These are phyloP conservation scores for Holtermannia corniformis DNA, from an alignment of 768 basidiomycete species.

Conservation along the genomic window DNA sequence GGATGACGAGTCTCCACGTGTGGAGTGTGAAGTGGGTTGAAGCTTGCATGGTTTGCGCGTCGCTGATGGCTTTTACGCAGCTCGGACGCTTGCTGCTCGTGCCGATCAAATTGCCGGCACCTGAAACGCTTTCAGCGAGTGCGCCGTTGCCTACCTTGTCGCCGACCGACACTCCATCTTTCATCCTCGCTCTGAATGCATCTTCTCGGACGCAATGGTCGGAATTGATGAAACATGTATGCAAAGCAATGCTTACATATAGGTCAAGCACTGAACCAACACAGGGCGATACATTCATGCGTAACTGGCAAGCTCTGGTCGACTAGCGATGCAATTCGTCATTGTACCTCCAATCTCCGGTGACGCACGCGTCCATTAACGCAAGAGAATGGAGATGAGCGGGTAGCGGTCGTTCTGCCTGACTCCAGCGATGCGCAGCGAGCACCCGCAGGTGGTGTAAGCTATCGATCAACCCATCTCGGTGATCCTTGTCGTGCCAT, in stretches of 20 bases:
- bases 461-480: no score
- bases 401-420: no score
- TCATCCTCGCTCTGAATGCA: conserved; percentile 26
- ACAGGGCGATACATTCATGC: not conserved
- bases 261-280: not conserved
- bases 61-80: conserved; percentile 6
- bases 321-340: not conserved
- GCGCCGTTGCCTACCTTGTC: conserved; percentile 11
- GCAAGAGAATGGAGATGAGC: no score
- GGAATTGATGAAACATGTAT: conserved; percentile 2
- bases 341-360: no score
- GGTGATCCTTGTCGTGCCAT: no score
- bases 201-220: conserved; percentile 15
- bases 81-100: conserved; percentile 21
- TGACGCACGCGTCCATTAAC: no score
- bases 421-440: no score
- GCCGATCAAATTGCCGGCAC: conserved; percentile 12
- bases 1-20: conserved; percentile 17
- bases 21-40: conserved; percentile 33
- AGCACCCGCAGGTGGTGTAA: no score
- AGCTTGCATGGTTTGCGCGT: not conserved
- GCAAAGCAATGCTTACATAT: not conserved
- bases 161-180: conserved; percentile 2
- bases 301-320: not conserved
- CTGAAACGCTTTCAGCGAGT: conserved; percentile 2